phyloP scores from a whole-genome alignment of 1,284 basidiomycete species.

The Irpex rosettiformis region DNA sequence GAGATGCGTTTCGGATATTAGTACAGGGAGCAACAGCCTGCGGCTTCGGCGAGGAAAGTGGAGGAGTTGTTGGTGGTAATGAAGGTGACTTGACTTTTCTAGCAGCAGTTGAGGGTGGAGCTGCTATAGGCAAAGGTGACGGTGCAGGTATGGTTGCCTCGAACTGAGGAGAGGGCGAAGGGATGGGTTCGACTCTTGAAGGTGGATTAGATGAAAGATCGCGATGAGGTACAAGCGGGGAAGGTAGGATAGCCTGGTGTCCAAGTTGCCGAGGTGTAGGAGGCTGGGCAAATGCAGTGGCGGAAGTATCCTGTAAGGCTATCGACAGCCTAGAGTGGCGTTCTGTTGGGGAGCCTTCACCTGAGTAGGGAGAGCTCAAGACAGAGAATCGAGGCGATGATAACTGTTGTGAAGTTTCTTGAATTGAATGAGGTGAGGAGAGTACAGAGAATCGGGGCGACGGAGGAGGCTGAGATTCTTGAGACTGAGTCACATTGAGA shows the following conservation, averaged over 20 bases:
- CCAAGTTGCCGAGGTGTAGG: not conserved
- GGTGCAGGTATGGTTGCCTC: not conserved
- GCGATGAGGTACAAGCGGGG: conserved; percentile 3
- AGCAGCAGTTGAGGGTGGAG: not conserved
- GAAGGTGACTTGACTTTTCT: not conserved
- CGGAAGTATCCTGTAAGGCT: conserved; percentile 3
- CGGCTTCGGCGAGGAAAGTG: not conserved
- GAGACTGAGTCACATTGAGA: not conserved
- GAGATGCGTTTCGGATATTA: not conserved
- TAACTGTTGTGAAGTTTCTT: conserved; percentile 14
- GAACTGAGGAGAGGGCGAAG: conserved; percentile 9
- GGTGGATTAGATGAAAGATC: not conserved
- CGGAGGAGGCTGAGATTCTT: not conserved
- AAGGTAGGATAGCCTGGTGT: conserved; percentile 6
- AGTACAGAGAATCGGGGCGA: not conserved
- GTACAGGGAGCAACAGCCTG: not conserved
- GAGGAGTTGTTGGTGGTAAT: not conserved
- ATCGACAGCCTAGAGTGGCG: conserved; percentile 8
- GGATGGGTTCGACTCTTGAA: conserved; percentile 9
- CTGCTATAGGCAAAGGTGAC: not conserved
- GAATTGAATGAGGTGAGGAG: not conserved
- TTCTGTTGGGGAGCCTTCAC: conserved; percentile 3
- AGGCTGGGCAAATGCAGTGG: conserved; percentile 7
- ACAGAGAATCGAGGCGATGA: conserved; percentile 36
- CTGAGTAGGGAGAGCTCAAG: conserved; percentile 43